phyloP scores from a whole-genome alignment of 208 protist genomes.

The Trichomonas vaginalis region DNA sequence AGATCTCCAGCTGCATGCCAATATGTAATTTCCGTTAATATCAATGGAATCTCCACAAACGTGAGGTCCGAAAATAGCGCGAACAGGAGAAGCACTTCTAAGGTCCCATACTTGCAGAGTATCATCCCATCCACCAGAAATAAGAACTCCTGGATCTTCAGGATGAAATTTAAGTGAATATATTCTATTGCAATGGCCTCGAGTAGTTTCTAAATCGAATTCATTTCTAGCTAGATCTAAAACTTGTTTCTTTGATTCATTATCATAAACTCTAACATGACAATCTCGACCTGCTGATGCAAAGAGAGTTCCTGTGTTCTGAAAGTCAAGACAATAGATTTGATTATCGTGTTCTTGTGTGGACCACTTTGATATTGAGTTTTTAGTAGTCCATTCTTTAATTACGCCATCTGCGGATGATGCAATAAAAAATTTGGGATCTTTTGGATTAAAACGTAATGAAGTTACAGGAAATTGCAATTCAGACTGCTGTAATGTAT shows the following conservation, averaged over 20 bases:
- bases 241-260: not conserved
- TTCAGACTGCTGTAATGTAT: not conserved
- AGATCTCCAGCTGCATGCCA: not conserved
- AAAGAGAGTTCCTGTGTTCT: not conserved
- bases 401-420: not conserved
- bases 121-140: not conserved
- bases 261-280: not conserved
- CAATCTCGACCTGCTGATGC: not conserved
- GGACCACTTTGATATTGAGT: not conserved
- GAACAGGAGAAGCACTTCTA: not conserved
- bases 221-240: not conserved
- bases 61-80: not conserved
- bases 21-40: not conserved
- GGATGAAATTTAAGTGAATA: not conserved
- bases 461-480: not conserved
- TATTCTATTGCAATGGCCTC: not conserved
- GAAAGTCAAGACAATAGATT: not conserved
- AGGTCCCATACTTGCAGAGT: not conserved
- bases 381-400: slow-evolving; percentile 8
- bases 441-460: not conserved
- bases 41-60: not conserved
- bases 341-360: not conserved
- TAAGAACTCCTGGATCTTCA: not conserved
- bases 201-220: not conserved
- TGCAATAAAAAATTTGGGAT: not conserved